A percentile compares a stretch with the other conserved stretches of the same genome.
Evolutionary conservation across 2,329 filamentous ascomycete genomes (phyloP).

Genomic region (Proliferodiscus dingleyae): DNA sequence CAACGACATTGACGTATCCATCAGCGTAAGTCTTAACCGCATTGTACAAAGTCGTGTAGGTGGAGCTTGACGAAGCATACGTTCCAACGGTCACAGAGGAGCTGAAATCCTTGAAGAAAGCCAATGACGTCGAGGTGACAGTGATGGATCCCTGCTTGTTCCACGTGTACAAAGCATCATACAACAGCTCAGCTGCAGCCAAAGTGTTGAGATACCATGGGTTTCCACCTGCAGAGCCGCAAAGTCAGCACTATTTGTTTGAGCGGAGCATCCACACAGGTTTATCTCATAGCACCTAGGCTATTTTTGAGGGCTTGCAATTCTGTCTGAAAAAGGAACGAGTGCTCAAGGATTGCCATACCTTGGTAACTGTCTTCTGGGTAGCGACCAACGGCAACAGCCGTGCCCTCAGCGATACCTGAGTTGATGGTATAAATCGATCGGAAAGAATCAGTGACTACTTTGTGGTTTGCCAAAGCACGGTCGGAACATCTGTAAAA

Average conservation of each 20-base stretch:
- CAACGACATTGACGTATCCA: slow-evolving; percentile 45
- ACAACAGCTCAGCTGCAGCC: slow-evolving; percentile 75
- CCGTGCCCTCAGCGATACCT: slow-evolving; percentile 53
- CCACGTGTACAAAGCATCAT: slow-evolving; percentile 72
- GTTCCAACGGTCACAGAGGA: slow-evolving; percentile 56
- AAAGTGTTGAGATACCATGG: slow-evolving; percentile 77
- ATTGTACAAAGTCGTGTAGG: slow-evolving; percentile 57
- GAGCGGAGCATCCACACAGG: too few species aligned
- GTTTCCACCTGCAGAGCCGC: too few species aligned
- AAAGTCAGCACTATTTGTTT: too few species aligned
- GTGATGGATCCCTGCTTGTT: slow-evolving; percentile 56
- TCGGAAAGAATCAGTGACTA: slow-evolving; percentile 70
- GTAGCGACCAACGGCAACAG: slow-evolving; percentile 62
- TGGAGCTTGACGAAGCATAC: slow-evolving; percentile 54
- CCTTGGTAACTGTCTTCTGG: slow-evolving; percentile 69
- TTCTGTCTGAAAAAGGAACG: too few species aligned
- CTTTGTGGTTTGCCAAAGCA: slow-evolving; percentile 72
- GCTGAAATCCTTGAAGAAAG: slow-evolving; percentile 67
- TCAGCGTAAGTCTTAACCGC: slow-evolving; percentile 61
- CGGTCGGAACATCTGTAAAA: slow-evolving; percentile 31
- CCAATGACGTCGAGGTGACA: slow-evolving; percentile 58
- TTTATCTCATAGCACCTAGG: too few species aligned
- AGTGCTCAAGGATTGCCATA: too few species aligned
- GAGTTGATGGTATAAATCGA: slow-evolving; percentile 64
- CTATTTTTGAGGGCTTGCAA: too few species aligned